Evolutionary conservation across 192 early-diverging fungal genomes (phyloP).

Genomic region (Coemansia sp.): DNA sequence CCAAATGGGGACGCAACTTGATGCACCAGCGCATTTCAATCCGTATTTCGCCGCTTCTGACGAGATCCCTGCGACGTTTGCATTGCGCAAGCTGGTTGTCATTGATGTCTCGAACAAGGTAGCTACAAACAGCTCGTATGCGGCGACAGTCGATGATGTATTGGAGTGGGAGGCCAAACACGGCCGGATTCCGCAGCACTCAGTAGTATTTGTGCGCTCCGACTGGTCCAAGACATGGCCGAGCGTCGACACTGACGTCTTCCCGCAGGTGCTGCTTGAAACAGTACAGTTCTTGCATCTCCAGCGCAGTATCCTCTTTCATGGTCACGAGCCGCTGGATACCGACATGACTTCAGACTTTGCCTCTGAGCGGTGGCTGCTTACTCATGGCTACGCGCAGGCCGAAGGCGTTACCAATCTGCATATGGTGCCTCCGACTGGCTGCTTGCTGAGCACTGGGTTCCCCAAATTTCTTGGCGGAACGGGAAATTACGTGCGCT

Average conservation of each 20-base stretch:
- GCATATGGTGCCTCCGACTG: conserved; percentile 50
- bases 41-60: conserved; percentile 46
- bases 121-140: conserved; percentile 38
- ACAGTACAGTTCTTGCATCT: conserved; percentile 53
- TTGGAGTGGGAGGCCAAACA: conserved; percentile 40
- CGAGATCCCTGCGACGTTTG: conserved; percentile 55
- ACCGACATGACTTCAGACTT: conserved; percentile 54
- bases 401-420: conserved; percentile 56
- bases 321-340: conserved; percentile 58
- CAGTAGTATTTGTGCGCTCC: conserved; percentile 57
- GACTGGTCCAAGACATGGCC: conserved; percentile 58
- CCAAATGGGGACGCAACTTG: conserved; percentile 58
- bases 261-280: conserved; percentile 52
- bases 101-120: conserved; percentile 52
- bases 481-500: conserved; percentile 53
- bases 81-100: conserved; percentile 55
- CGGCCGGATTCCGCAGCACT: conserved; percentile 39
- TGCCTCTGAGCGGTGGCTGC: conserved; percentile 50
- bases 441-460: conserved; percentile 55
- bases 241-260: conserved; percentile 48
- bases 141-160: conserved; percentile 37
- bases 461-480: conserved; percentile 56
- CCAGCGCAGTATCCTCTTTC: conserved; percentile 50
- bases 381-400: conserved; percentile 51
- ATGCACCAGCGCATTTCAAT: conserved; percentile 56